A percentile compares a stretch with the other conserved stretches of the same genome.
Conservation (phyloP, 2,329 filamentous ascomycete genomes). For the Botrytis byssoidea region DNA sequence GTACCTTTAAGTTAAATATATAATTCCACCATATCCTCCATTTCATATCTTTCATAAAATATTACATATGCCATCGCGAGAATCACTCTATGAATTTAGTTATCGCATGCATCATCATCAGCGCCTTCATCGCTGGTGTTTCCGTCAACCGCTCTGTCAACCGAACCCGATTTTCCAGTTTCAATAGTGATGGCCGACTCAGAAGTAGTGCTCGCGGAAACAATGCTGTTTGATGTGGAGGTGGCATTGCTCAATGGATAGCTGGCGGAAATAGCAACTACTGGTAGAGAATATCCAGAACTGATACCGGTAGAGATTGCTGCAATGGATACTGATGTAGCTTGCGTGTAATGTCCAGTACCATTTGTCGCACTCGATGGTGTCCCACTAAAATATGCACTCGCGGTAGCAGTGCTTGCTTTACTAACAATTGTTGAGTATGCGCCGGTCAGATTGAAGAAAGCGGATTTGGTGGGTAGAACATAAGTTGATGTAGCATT, state of each 20-base stretch:
- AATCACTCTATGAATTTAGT: neutral
- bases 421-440: neutral
- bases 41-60: neutral
- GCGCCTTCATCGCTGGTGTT: neutral
- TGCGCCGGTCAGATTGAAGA: conserved; percentile 1
- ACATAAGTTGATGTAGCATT: neutral
- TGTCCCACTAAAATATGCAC: neutral
- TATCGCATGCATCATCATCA: neutral
- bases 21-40: neutral
- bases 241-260: neutral
- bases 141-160: neutral
- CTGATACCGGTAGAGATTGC: too few relatives aligned
- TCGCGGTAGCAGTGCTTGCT: neutral
- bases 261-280: neutral
- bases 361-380: neutral
- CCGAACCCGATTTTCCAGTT: neutral
- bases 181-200: neutral
- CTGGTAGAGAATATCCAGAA: neutral
- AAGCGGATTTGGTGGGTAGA: neutral
- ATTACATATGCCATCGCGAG: neutral
- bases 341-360: neutral
- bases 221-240: neutral
- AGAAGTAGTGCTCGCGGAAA: too few relatives aligned
- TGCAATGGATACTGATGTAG: neutral
- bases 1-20: neutral